Evolutionary conservation across 495 filamentous ascomycete genomes (phyloP).

Genomic region (Thermochaetoides thermophila): DNA sequence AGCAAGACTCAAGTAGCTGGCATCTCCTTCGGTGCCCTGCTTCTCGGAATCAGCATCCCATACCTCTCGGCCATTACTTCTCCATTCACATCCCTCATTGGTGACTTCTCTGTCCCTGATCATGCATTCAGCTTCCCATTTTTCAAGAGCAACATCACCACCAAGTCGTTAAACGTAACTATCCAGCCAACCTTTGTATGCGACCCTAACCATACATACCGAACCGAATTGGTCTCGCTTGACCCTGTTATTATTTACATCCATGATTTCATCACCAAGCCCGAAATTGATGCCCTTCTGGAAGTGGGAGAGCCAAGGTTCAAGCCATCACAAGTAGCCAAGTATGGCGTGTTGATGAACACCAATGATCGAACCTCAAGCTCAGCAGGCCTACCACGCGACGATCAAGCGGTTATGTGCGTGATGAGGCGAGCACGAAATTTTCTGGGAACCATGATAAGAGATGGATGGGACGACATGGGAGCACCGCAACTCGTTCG

Average conservation of each 20-base stretch:
- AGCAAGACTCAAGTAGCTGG: slow-evolving; percentile 9
- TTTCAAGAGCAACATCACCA: slow-evolving; percentile 5
- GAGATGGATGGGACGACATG: slow-evolving; percentile 31
- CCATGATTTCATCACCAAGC: slow-evolving; percentile 23
- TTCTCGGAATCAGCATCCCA: slow-evolving; percentile 13
- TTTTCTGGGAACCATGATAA: slow-evolving; percentile 32
- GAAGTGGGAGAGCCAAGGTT: slow-evolving; percentile 24
- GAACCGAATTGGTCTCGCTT: slow-evolving; percentile 29
- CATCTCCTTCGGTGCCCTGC: slow-evolving; percentile 10
- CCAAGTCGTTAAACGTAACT: not conserved
- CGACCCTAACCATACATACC: slow-evolving; percentile 19
- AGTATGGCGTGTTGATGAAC: slow-evolving; percentile 17
- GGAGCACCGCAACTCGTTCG: slow-evolving; percentile 35
- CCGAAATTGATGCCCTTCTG: slow-evolving; percentile 24
- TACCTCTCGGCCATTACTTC: slow-evolving; percentile 9
- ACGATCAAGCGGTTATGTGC: slow-evolving; percentile 27
- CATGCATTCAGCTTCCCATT: slow-evolving; percentile 8
- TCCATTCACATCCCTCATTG: slow-evolving; percentile 11
- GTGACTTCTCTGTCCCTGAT: slow-evolving; percentile 13
- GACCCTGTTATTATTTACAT: slow-evolving; percentile 34
- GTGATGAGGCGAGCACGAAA: slow-evolving; percentile 23
- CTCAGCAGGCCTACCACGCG: slow-evolving; percentile 28
- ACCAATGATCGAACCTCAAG: slow-evolving; percentile 27
- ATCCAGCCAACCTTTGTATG: slow-evolving; percentile 12
- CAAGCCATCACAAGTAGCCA: slow-evolving; percentile 25